Base-by-base conservation (phyloP, 352 stramenopile species). In the Globisporangium sylvaticum region DNA sequence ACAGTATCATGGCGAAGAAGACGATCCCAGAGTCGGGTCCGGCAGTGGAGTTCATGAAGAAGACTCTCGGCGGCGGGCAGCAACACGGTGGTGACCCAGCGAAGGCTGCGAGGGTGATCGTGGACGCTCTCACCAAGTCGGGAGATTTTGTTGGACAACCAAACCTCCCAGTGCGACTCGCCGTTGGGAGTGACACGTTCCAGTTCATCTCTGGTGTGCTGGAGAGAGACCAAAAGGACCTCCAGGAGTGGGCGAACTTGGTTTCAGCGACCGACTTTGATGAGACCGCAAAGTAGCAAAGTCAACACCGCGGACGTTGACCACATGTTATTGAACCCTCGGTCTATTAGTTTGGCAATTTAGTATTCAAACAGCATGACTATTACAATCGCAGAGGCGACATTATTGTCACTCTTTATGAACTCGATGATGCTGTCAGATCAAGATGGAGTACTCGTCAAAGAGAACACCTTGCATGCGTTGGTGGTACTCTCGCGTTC, bases 21-120 rank as follows among this genome's bases (percentile, higher is more conserved):
- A 48, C 61, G 5, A 77, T 79, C n/a, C 55, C 66, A 9, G 76
- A 83, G 37, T 73, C 72, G 9, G 71, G 54, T 2, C 29, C 68
- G 15, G 42, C 71, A 27, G 75, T 70, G 18, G 71, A 77, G 58
- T 65, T 66, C 24, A 24, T 75, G 55, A 77, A 69, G 14, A 62
- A 67, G 37, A 37, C 37, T 20, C 42, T 64, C 14, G 15, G 39
- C 32, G 18, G 24, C 22, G 57, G 57, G 12, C 34, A 48, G 0
- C 57, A 62, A 14, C 32, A 37, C 4, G 57, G 57, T 0, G 34
- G 57, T 2, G 57, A 62, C 14, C 57, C 57, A 24, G 34, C 34
- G 22, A 62, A 62, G 57, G 57, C 32, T 6, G 57, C 57, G 1
- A 3, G 24, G 15, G 57, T 48, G 32, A 29, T 62, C 22, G 57